Evolutionary conservation across 306 rosid genomes (phyloP), one percentile per base, ranked within the genome.

Genomic region (Lathyrus tuberosus): DNA sequence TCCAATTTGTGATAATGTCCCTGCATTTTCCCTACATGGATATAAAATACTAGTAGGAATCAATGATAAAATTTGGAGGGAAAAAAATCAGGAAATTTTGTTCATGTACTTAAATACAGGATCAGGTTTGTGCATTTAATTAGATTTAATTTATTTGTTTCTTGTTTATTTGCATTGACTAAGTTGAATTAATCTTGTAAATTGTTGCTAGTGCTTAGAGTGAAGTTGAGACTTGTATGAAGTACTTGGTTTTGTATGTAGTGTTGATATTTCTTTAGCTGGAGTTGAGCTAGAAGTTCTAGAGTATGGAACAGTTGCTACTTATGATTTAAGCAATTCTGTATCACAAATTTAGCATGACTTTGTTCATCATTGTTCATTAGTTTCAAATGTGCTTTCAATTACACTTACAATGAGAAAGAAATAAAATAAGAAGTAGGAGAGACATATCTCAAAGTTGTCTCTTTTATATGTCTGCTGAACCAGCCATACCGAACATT

Each of bases 141-240:
- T 82, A 47, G 76, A 84, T 84, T 90, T 83, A 71, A 84, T 84
- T 87, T 75, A 77, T 83, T 81, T 71, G 72, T 76, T 67, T 61
- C 40, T 35, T 33, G 38, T 33, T 6, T 22, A 48, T 48, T 69
- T 64, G 71, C 84, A 35, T 42, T 28, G 52, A 71, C 62, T 54
- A 59, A 65, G 6, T 49, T 64, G 71, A 76, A 64, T 60, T 74
- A 16, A 65, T 74, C 60, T 41, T 61, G 76, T 76, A 59, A 57
- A 70, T 62, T 72, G 9, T 30, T 70, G 11, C 42, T 79, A 69
- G 75, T 66, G 44, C 4, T 73, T 73, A 83, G 80, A 62, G 15
- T 78, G 76, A 72, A 74, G 78, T 66, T 65, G 54, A 62, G 63
- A 69, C 76, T 51, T 11, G 71, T 60, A 15, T 59, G 44, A 11